Evolutionary conservation across 2,329 filamentous ascomycete species (phyloP).

Genomic region (Cadophora malorum): DNA sequence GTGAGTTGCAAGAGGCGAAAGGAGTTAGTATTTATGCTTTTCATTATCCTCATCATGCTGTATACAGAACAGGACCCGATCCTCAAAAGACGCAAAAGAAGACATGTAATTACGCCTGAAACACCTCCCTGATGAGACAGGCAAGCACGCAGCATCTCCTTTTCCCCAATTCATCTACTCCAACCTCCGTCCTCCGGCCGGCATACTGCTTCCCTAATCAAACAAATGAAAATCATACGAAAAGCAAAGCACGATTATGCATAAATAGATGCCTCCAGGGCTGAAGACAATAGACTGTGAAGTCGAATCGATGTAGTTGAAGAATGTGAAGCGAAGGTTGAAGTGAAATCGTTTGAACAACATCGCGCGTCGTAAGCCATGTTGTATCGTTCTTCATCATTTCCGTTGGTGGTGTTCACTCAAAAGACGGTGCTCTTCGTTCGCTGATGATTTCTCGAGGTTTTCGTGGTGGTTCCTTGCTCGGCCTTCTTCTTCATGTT

Average conservation of each 20-base stretch:
- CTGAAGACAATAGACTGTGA: constrained; percentile 29
- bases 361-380: constrained; percentile 30
- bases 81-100: constrained; percentile 23
- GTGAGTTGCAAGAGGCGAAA: not conserved
- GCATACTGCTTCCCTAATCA: constrained; percentile 15
- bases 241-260: constrained; percentile 22
- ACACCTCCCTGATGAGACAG: constrained; percentile 27
- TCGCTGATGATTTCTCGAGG: constrained; percentile 39
- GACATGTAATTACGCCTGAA: constrained; percentile 30
- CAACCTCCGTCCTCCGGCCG: not conserved
- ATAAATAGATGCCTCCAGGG: constrained; percentile 36
- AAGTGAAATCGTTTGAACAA: constrained; percentile 24
- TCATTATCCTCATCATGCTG: constrained; percentile 29
- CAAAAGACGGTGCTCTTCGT: constrained; percentile 44
- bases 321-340: constrained; percentile 17
- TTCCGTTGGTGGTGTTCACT: constrained; percentile 16
- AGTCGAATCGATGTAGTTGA: constrained; percentile 26
- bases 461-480: constrained; percentile 34
- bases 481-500: constrained; percentile 37
- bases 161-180: constrained; percentile 16
- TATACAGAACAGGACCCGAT: constrained; percentile 28
- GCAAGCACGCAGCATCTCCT: constrained; percentile 11
- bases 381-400: constrained; percentile 33
- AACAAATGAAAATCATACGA: constrained; percentile 22
- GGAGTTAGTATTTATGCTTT: constrained; percentile 26